These are phyloP conservation scores for Petrea volubilis DNA, from an alignment of 257 asterid species.

Conservation along the genomic window DNA sequence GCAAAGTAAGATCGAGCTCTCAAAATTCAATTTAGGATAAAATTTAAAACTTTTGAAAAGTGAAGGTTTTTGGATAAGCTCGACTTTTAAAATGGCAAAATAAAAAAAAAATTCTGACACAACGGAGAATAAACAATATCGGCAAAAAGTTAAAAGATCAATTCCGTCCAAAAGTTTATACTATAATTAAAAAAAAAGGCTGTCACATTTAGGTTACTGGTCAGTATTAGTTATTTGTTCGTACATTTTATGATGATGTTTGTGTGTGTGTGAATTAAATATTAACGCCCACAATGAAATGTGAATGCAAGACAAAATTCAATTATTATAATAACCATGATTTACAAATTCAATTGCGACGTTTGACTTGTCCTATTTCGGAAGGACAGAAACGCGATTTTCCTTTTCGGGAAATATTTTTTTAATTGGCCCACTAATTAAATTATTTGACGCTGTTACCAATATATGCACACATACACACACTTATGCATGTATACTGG, in stretches of 20 bases:
- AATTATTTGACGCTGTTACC: too few species aligned
- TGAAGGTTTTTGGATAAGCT: too few species aligned
- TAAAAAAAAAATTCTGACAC: too few species aligned
- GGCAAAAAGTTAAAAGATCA: too few species aligned
- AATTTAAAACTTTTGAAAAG: too few species aligned
- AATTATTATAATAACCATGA: background rate
- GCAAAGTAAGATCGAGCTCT: too few species aligned
- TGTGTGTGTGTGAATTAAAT: background rate
- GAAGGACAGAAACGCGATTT: background rate
- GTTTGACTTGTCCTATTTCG: background rate
- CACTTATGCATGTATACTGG: too few species aligned
- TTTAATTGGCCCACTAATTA: background rate
- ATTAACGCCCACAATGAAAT: background rate
- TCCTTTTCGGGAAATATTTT: background rate
- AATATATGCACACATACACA: too few species aligned
- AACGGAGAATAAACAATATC: too few species aligned
- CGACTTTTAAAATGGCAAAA: too few species aligned
- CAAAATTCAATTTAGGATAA: too few species aligned
- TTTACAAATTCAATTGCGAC: background rate
- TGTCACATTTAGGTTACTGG: background rate
- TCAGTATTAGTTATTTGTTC: background rate
- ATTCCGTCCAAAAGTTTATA: background rate
- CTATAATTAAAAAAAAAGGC: background rate
- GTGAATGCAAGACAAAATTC: background rate
- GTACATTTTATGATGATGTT: background rate